Evolutionary conservation across 495 filamentous ascomycete species (phyloP), one percentile per base, ranked within the genome.

Genomic region (Extremus antarcticus): DNA sequence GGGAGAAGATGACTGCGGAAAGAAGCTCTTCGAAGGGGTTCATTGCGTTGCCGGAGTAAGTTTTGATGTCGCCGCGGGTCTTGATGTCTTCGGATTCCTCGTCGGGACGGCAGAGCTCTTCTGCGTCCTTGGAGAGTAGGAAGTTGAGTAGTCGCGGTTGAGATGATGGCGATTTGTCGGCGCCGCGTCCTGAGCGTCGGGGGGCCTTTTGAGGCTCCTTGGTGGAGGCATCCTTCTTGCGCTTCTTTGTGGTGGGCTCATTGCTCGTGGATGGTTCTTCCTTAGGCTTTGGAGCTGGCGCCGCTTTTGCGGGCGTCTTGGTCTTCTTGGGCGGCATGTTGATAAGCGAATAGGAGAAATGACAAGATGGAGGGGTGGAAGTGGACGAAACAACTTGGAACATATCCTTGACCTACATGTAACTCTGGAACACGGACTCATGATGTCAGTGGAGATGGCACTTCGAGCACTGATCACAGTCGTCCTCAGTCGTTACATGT

Each of bases 21-120:
- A 69, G 54, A 0, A 70, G 54, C 24, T 70, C 66, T 59, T 70
- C 65, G 48, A 67, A 69, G 1, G 68, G 63, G 19, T 55, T 66
- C 32, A 70, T 54, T 8, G 47, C 50, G 11, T 57, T 56, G 41
- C 16, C 15, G 19, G 59, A 52, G 20, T 70, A 70, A 13, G 49
- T 65, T 15, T 53, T 52, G 43, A 60, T 51, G 16, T 58, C 43
- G 22, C 62, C 59, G 13, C 55, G 57, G 2, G 46, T 20, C 9
- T 57, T n/a, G n/a, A 66, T 57, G 24, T 53, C 58, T 22, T 57
- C 40, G 1, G 48, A 41, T 50, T 70, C 68, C 45, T 70, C 68
- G 13, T 63, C 59, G 0, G 68, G 68, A 10, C 61, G 58, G 58
- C 66, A 69, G 32, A 66, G 52, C 1, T 59, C 47, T 4, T 62